Evolutionary conservation across 306 rosid species (phyloP).

Genomic region (Begonia peltatifolia): DNA sequence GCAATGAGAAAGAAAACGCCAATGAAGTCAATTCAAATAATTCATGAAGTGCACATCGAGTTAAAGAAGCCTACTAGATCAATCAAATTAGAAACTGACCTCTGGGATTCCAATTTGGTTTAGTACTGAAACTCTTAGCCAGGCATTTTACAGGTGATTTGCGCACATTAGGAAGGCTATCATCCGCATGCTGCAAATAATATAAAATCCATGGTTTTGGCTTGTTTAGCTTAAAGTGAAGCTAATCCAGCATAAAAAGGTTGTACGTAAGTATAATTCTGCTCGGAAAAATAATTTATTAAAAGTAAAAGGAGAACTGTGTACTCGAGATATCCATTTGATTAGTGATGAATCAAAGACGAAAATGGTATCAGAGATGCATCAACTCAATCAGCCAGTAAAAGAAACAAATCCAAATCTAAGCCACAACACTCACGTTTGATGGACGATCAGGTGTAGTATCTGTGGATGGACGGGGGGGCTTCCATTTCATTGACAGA

Average conservation of each 20-base stretch:
- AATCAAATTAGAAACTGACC: constrained; percentile 17
- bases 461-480: constrained; percentile 25
- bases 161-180: constrained; percentile 5
- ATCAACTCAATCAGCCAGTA: background rate
- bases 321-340: no score
- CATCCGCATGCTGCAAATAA: constrained; percentile 21
- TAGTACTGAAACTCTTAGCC: constrained; percentile 8
- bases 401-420: background rate
- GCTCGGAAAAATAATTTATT: no score
- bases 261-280: no score
- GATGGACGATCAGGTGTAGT: constrained; percentile 14
- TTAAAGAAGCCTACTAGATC: background rate
- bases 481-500: constrained; percentile 24
- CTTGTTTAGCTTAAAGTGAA: no score
- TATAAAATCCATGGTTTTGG: background rate
- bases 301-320: no score
- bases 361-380: no score
- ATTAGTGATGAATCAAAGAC: no score
- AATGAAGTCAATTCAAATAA: background rate
- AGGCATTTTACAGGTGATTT: constrained; percentile 10
- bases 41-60: background rate
- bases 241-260: background rate
- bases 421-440: constrained; percentile 15
- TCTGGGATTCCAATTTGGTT: constrained; percentile 50
- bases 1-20: constrained; percentile 1